These are phyloP conservation scores for Erythrophleum ivorense DNA, from an alignment of 331 rosid species.

Conservation along the genomic window DNA sequence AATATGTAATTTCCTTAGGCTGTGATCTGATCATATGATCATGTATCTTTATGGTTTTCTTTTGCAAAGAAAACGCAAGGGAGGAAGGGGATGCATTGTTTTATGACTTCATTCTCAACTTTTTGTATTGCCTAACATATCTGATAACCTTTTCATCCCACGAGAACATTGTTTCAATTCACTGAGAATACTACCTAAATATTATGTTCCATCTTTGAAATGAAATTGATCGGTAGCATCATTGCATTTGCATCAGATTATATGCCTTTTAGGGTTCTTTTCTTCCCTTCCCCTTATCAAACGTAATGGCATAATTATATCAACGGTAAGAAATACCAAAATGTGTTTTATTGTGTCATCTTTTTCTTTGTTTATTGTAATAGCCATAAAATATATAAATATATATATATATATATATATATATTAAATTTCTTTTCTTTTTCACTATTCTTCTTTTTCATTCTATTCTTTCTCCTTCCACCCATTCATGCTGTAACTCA, in stretches of 20 bases:
- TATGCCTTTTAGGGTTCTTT: background rate
- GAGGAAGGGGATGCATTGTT: background rate
- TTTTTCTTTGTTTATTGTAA: too few species aligned
- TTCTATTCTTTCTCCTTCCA: too few species aligned
- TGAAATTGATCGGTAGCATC: slow-evolving; percentile 1
- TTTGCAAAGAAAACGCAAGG: background rate
- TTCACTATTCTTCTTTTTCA: too few species aligned
- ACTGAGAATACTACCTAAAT: background rate
- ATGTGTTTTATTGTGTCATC: too few species aligned
- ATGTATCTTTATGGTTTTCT: slow-evolving; percentile 36
- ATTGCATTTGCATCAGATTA: slow-evolving; percentile 23
- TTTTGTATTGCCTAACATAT: slow-evolving; percentile 30
- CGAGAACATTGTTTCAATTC: slow-evolving; percentile 31
- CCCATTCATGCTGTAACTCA: too few species aligned
- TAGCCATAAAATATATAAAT: too few species aligned
- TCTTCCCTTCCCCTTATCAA: background rate
- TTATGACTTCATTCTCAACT: slow-evolving; percentile 33
- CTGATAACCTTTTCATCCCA: slow-evolving; percentile 22
- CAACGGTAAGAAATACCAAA: background rate
- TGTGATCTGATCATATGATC: slow-evolving; percentile 36
- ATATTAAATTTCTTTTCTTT: too few species aligned
- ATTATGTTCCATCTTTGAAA: slow-evolving; percentile 10
- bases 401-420: too few species aligned
- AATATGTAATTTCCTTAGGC: slow-evolving; percentile 21
- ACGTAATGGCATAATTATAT: background rate